phyloP scores from a whole-genome alignment of 2,329 filamentous ascomycete genomes.

The Trichoderma asperellum region DNA sequence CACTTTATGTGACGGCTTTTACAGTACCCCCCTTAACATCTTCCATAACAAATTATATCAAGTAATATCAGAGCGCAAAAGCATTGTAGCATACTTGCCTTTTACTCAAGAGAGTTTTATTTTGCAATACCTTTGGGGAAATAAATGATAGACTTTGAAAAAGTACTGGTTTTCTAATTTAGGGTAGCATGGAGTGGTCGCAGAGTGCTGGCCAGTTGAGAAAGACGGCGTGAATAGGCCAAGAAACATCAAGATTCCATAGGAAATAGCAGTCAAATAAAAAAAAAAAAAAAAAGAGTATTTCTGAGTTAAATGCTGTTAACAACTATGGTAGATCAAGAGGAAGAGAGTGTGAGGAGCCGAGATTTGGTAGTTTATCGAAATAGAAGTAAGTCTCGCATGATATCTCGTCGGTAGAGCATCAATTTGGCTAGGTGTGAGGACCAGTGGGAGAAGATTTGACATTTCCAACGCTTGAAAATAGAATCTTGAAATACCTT shows the following conservation, averaged over 20 bases:
- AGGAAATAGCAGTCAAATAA: background rate
- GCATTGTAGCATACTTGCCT: background rate
- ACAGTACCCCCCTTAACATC: background rate
- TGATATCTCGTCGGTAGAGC: background rate
- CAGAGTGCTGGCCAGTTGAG: background rate
- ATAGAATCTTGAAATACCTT: background rate
- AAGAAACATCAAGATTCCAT: too few species aligned
- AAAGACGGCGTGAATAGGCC: background rate
- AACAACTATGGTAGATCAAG: background rate
- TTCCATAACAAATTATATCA: background rate
- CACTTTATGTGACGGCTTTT: background rate
- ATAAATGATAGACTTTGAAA: background rate
- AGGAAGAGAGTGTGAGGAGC: background rate
- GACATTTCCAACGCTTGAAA: background rate
- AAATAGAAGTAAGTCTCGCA: background rate
- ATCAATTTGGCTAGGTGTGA: background rate
- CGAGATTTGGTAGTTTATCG: background rate
- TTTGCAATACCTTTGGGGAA: background rate
- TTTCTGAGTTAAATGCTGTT: background rate
- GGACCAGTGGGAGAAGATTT: background rate
- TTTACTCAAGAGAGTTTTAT: background rate
- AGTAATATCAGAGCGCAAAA: background rate
- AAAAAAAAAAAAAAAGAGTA: background rate
- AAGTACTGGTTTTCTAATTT: background rate
- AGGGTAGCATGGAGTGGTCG: background rate